These are phyloP conservation scores for Monosporascus sp. DNA, from an alignment of 2,329 filamentous ascomycete genomes.

Conservation along the genomic window DNA sequence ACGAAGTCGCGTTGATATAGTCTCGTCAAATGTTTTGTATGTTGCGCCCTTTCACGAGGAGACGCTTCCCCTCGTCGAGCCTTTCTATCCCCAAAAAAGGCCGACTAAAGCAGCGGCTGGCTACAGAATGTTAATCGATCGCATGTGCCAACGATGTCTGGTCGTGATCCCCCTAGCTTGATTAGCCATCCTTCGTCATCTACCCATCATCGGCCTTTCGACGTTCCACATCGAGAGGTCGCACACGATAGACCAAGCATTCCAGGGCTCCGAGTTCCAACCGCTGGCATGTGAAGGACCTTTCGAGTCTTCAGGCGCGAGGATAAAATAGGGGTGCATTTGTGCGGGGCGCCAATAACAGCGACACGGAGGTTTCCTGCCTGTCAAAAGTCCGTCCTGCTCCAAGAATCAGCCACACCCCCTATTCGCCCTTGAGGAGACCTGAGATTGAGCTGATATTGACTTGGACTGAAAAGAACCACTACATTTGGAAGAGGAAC, in stretches of 20 bases:
- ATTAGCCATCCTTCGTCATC: not conserved
- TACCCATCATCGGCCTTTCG: not conserved
- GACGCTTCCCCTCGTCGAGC: too few relatives aligned
- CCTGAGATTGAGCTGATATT: too few relatives aligned
- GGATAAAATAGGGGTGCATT: not conserved
- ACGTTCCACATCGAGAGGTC: not conserved
- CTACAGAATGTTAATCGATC: not conserved
- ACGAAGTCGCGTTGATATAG: too few relatives aligned
- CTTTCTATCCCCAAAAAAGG: not conserved
- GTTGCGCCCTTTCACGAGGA: too few relatives aligned
- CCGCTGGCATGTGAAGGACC: not conserved
- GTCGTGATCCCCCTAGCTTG: not conserved
- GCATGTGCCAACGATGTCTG: not conserved
- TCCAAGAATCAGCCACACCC: not conserved
- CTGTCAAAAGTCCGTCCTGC: not conserved
- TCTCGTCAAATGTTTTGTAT: too few relatives aligned
- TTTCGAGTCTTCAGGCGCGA: not conserved
- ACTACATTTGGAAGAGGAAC: too few relatives aligned
- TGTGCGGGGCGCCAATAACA: not conserved
- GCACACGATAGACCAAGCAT: not conserved
- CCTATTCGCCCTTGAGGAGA: not conserved
- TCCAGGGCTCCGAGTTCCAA: not conserved
- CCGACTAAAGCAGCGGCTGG: not conserved
- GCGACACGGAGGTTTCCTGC: not conserved
- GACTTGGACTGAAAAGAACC: too few relatives aligned